Evolutionary conservation across 192 early-diverging fungal genomes (phyloP).

Genomic region (Piromyces sp.): DNA sequence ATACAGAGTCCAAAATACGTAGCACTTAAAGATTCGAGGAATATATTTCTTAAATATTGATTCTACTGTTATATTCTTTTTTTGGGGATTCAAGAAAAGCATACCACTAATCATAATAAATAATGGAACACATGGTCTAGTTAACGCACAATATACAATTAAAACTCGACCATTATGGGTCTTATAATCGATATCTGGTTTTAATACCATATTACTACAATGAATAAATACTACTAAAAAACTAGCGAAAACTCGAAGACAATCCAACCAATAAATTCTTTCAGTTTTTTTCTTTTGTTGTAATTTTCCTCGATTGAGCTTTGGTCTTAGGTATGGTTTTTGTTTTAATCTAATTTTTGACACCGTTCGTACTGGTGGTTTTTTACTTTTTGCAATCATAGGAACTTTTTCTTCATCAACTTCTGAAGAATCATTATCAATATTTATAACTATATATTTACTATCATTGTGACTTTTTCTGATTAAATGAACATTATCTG

Average conservation of each 20-base stretch:
- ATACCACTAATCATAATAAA: neutral
- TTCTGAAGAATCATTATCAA: too few relatives aligned
- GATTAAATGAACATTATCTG: too few relatives aligned
- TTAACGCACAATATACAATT: neutral
- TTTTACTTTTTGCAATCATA: too few relatives aligned
- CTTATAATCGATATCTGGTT: neutral
- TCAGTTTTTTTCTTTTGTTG: neutral
- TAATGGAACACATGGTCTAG: neutral
- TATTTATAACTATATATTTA: too few relatives aligned
- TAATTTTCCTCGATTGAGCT: too few relatives aligned
- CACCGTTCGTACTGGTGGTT: too few relatives aligned
- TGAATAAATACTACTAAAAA: neutral
- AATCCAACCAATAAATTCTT: neutral
- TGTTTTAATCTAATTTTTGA: too few relatives aligned
- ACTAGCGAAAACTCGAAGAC: neutral
- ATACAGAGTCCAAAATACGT: neutral
- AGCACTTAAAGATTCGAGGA: neutral
- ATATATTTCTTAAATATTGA: neutral
- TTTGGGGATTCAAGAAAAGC: neutral
- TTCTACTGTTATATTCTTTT: neutral
- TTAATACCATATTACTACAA: neutral
- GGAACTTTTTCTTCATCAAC: too few relatives aligned
- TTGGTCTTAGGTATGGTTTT: too few relatives aligned
- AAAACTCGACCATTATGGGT: neutral
- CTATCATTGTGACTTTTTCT: too few relatives aligned